phyloP scores from a whole-genome alignment of 2,329 filamentous ascomycete species.

The Beauveria medogensis region DNA sequence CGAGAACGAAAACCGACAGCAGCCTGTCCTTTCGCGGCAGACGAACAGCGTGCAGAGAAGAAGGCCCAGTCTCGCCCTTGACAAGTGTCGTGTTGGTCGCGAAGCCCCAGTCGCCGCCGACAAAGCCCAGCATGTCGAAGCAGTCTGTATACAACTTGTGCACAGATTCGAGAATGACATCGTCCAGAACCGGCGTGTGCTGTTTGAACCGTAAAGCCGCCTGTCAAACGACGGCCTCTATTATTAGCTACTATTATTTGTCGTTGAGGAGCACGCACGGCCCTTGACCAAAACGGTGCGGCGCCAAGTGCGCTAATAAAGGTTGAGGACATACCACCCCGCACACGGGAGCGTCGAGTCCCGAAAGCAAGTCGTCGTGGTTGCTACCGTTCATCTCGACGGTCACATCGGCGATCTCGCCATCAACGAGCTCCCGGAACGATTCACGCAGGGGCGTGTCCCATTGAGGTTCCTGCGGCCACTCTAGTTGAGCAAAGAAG shows the following conservation, averaged over 20 bases:
- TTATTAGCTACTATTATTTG: background rate
- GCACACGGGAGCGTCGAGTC: background rate
- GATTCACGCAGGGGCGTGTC: background rate
- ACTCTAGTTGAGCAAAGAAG: background rate
- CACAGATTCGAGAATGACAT: background rate
- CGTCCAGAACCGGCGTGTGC: background rate
- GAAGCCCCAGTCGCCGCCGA: constrained; percentile 6
- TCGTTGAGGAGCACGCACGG: background rate
- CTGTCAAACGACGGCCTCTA: background rate
- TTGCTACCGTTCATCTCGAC: constrained; percentile 1
- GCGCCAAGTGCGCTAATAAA: background rate
- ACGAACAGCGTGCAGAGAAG: background rate
- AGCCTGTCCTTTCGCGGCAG: background rate
- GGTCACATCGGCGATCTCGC: background rate
- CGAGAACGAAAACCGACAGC: background rate
- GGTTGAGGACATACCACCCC: background rate
- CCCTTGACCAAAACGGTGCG: background rate
- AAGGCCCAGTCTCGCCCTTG: background rate
- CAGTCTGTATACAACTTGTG: constrained; percentile 6
- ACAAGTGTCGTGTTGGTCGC: background rate
- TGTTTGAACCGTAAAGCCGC: background rate
- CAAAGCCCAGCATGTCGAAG: constrained; percentile 3
- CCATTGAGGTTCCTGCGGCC: background rate
- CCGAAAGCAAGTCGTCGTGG: background rate
- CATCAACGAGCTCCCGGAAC: background rate